Evolutionary conservation across 176 grass and related monocot species (phyloP), one percentile per base, ranked within the genome.

Genomic region (Zea mays): DNA sequence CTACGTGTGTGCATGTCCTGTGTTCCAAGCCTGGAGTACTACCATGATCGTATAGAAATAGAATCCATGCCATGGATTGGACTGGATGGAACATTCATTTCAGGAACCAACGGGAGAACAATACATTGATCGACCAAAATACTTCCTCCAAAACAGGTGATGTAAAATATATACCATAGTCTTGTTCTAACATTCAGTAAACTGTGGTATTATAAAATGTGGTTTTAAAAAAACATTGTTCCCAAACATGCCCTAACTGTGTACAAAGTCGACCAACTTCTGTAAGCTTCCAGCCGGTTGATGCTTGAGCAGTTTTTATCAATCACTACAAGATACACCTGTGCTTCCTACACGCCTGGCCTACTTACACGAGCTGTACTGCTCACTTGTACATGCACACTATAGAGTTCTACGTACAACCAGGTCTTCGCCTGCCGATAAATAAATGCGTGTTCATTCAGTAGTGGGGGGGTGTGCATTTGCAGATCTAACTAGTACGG

Each of bases 401-500:
- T 83, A 11, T 73, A 56, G 43, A 44, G 51, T 62, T 62, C 12
- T 64, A 74, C 10, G 62, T 21, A 61, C 52, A 51, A 50, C 54
- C 20, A 71, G 72, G 65, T 19, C 40, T 71, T 72, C 3, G n/a
- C 33, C 62, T 14, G 34, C 40, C 62, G 6, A 36, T 45, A 46
- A 8, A 39, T 39, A 65, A 36, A 65, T 21, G 4, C 19, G 4
- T 65, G 34, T 61, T 39, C 40, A 41, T 76, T 69, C 35, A 34
- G 16, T 57, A 27, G 27, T 27, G 27, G 27, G 27, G 27, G 27
- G 33, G 17, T 54, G 10, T 44, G 27, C 5, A 65, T 34, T 47
- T 27, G 44, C 16, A n/a, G 52, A 48, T 67, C 70, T 66, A 75
- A 39, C 87, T 85, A 93, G 79, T 60, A 88, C 0, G 42, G 19